phyloP scores from a whole-genome alignment of 2,329 filamentous ascomycete genomes.

The Cryphonectria naterciae region DNA sequence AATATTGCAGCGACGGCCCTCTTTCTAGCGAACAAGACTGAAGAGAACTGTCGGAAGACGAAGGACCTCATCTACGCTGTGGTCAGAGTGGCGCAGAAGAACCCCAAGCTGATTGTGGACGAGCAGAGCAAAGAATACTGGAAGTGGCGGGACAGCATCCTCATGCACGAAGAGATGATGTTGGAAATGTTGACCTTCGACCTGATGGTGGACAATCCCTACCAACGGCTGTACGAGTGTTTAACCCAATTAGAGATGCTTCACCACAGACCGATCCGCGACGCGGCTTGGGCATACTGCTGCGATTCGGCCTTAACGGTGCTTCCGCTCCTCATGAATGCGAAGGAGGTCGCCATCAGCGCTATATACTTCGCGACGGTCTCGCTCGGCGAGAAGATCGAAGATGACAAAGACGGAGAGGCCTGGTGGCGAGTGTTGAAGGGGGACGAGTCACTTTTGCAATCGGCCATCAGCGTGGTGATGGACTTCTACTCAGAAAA shows the following conservation, averaged over 20 bases:
- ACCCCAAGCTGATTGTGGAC: slow-evolving; percentile 85
- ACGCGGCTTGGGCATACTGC: slow-evolving; percentile 90
- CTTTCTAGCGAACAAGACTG: slow-evolving; percentile 95
- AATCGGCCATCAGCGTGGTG: slow-evolving; percentile 76
- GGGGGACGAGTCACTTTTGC: slow-evolving; percentile 71
- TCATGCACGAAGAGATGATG: slow-evolving; percentile 90
- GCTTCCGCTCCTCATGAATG: slow-evolving; percentile 79
- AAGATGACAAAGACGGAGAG: slow-evolving; percentile 69
- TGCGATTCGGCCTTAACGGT: slow-evolving; percentile 88
- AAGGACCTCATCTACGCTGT: slow-evolving; percentile 93
- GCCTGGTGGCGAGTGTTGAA: slow-evolving; percentile 87
- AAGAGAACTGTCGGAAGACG: slow-evolving; percentile 95
- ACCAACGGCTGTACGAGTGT: slow-evolving; percentile 81
- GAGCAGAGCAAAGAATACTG: slow-evolving; percentile 98
- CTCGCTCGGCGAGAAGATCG: slow-evolving; percentile 74
- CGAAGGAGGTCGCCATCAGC: slow-evolving; percentile 80
- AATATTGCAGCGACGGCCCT: slow-evolving; percentile 87
- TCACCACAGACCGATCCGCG: slow-evolving; percentile 80
- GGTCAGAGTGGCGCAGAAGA: slow-evolving; percentile 93
- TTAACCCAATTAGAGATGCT: slow-evolving; percentile 73
- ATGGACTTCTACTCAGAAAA: slow-evolving; percentile 69
- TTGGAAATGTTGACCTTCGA: slow-evolving; percentile 94
- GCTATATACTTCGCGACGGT: slow-evolving; percentile 86
- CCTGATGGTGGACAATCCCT: slow-evolving; percentile 85
- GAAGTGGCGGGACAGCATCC: slow-evolving; percentile 93